Evolutionary conservation across 2,329 filamentous ascomycete genomes (phyloP), one percentile per base, ranked within the genome.

Genomic region (Chrysoporthe austroafricana): DNA sequence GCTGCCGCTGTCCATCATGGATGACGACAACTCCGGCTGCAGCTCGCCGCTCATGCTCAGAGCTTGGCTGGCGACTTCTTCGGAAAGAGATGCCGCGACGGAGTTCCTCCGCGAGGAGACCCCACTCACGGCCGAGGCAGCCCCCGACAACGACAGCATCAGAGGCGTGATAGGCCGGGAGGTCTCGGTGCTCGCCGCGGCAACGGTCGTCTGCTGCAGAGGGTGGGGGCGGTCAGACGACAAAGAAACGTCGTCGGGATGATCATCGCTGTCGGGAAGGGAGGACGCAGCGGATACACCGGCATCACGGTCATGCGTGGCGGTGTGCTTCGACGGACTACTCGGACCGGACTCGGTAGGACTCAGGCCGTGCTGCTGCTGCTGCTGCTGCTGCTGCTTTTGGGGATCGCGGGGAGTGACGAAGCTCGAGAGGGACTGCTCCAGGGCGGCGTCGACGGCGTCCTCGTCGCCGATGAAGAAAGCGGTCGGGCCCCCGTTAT

Each of bases 101-200:
- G 85, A 86, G 72, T 83, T 82, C 68, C 81, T 80, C 56, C 82
- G 80, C n/a, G 86, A 88, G 14, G 82, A 85, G 11, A 81, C 77
- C 63, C 80, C 82, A 70, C 85, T 86, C 42, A 84, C 73, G 16
- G 76, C 72, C 0, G 83, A 85, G 18, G 76, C 77, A 13, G 79
- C 74, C 50, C 76, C 79, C 11, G 80, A 79, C 9, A 79, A 78
- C 11, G 77, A 79, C 62, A 81, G 76, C 64, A 82, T 77, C 52
- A 82, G 76, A 11, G 83, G 83, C 1, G 83, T 85, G 52, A 81
- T 79, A 8, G 83, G 81, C 66, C 79, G 79, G 18, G 82, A 84
- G 48, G 77, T 21, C 32, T 67, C 62, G 36, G 14, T 46, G 50
- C 64, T 32, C 54, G 56, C 57, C 48, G 52, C 16, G 26, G 50